A percentile compares a stretch with the other conserved stretches of the same genome.
Evolutionary conservation across 1,139 yeast species (phyloP).

Genomic region (Pichia sp.): DNA sequence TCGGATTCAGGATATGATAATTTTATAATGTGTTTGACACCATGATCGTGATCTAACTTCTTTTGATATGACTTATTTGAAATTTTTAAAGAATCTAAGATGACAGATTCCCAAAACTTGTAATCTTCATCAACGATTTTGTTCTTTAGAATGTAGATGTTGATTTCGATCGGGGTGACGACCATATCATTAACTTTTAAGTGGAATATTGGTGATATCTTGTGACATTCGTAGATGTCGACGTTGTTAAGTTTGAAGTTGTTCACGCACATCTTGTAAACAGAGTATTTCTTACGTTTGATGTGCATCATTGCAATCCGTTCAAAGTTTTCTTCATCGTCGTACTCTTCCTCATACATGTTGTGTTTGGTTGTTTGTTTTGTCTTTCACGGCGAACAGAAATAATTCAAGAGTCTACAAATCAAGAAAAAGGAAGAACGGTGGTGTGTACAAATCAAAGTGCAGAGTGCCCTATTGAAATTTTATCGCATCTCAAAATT

Average conservation of each 20-base stretch:
- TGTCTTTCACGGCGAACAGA: no score
- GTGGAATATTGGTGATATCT: constrained; percentile 1
- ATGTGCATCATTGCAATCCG: background rate
- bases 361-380: no score
- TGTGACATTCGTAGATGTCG: background rate
- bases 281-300: background rate
- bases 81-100: constrained; percentile 7
- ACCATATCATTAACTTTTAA: constrained; percentile 2
- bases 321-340: background rate
- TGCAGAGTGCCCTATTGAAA: no score
- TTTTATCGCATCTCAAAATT: no score
- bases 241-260: constrained; percentile 2
- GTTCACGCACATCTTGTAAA: background rate
- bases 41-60: background rate
- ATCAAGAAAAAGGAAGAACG: no score
- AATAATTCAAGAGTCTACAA: background rate
- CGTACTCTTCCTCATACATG: background rate
- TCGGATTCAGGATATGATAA: background rate
- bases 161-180: constrained; percentile 2
- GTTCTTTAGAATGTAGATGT: background rate
- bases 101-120: constrained; percentile 6
- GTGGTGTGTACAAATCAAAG: no score
- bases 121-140: background rate
- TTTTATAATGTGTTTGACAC: background rate
- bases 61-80: background rate